A percentile compares a stretch with the other conserved stretches of the same genome.
Conservation (phyloP, 768 basidiomycete genomes). For the Crucibulum laeve region DNA sequence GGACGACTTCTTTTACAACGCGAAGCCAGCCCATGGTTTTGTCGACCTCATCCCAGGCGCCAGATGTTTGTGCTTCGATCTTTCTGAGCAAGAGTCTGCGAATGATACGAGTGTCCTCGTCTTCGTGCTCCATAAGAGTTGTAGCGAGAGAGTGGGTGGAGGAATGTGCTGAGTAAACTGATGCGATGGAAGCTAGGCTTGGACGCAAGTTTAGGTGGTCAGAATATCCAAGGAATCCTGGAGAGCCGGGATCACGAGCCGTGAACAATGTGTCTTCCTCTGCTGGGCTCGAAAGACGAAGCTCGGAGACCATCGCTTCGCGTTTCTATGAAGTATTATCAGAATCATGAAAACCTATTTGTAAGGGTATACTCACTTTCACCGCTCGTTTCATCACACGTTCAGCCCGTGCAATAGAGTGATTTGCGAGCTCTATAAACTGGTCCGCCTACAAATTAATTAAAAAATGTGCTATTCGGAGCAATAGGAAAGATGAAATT, state of each 20-base stretch:
- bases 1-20: conserved; percentile 60
- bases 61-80: conserved; percentile 49
- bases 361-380: conserved; percentile 33
- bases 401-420: conserved; percentile 55
- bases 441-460: conserved; percentile 43
- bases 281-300: conserved; percentile 25
- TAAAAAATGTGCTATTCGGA: background rate
- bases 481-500: conserved; percentile 5
- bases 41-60: conserved; percentile 63
- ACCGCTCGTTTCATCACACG: conserved; percentile 51
- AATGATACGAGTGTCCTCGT: conserved; percentile 58
- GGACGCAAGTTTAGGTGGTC: conserved; percentile 29
- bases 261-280: conserved; percentile 14
- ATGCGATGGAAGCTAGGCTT: conserved; percentile 38
- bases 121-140: conserved; percentile 50
- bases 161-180: conserved; percentile 37
- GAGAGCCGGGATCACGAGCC: conserved; percentile 15
- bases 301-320: conserved; percentile 37
- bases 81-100: conserved; percentile 64
- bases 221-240: conserved; percentile 22
- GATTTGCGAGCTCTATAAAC: conserved; percentile 47
- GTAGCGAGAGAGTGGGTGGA: conserved; percentile 43
- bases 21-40: conserved; percentile 54
- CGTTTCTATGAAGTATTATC: conserved; percentile 38
- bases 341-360: background rate